Evolutionary conservation across 208 protist species (phyloP).

Genomic region (Trypanosoma platydactyli): DNA sequence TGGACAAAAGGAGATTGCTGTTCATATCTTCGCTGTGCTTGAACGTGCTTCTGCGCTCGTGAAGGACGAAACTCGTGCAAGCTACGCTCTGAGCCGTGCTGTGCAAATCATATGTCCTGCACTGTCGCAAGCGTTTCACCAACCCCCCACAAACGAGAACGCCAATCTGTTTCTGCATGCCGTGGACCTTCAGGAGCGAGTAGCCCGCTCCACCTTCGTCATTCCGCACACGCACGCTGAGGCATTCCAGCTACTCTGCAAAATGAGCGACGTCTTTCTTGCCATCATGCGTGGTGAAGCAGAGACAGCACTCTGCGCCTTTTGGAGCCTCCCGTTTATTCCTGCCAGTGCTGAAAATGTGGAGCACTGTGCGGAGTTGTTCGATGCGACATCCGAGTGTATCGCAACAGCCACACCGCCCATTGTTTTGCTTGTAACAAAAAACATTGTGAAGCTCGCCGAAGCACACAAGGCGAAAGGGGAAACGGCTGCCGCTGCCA

Average conservation of each 20-base stretch:
- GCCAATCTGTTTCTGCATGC: slow-evolving; percentile 43
- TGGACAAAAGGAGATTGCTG: slow-evolving; percentile 47
- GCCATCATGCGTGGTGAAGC: slow-evolving; percentile 34
- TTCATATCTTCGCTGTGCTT: slow-evolving; percentile 55
- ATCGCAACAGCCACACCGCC: slow-evolving; percentile 33
- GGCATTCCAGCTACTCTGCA: slow-evolving; percentile 38
- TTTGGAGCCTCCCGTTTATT: slow-evolving; percentile 64
- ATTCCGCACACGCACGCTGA: slow-evolving; percentile 15
- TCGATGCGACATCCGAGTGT: slow-evolving; percentile 30
- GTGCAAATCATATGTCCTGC: slow-evolving; percentile 62
- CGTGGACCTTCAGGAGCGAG: slow-evolving; percentile 37
- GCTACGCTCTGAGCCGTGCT: slow-evolving; percentile 48
- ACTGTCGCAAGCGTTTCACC: slow-evolving; percentile 57
- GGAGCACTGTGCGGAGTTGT: slow-evolving; percentile 27
- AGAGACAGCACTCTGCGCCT: slow-evolving; percentile 43
- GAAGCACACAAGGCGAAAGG: slow-evolving; percentile 19
- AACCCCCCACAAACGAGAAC: slow-evolving; percentile 39
- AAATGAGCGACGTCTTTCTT: slow-evolving; percentile 63
- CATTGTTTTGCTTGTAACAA: slow-evolving; percentile 36
- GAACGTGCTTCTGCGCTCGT: slow-evolving; percentile 31
- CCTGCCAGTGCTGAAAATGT: slow-evolving; percentile 30
- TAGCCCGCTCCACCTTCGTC: slow-evolving; percentile 15
- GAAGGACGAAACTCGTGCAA: slow-evolving; percentile 26
- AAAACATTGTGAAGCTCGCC: slow-evolving; percentile 28
- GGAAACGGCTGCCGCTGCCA: slow-evolving; percentile 3